Base-by-base conservation (phyloP, 768 basidiomycete species). In the Tubosaeta sp. region DNA sequence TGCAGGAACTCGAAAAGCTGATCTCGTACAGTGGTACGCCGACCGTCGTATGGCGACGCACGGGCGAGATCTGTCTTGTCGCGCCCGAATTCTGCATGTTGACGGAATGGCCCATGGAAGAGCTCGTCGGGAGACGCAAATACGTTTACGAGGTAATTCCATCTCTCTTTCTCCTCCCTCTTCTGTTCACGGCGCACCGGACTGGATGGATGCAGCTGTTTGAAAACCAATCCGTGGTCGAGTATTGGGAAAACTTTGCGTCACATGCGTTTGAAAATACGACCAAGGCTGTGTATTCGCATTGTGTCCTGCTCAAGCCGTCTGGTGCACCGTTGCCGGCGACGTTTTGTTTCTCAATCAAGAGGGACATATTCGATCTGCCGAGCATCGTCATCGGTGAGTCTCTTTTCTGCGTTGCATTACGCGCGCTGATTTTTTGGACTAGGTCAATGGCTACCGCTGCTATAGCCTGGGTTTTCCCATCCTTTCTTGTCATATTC, bases 211-310 rank as follows among this genome's bases (percentile, higher is more conserved):
- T 21, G 38, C 53, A 94, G 89, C 74, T 98, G 46, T 94, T 98
- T 66, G 93, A 96, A 72, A 91, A 94, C 67, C 88, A 92, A 68
- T 94, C 93, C 44, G 90, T 86, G 46, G 94, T 96, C 46, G 89
- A 93, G 66, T 94, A 93, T 67, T 94, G 90, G 87, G 96, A 98
- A 70, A 92, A 90, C 69, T 98, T 98, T 67, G 91, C 92, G 24
- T 83, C 86, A 44, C 93, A 97, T 69, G 95, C 96, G 7, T 99
- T 99, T 61, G 95, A 99, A 68, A 96, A 94, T 70, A 92, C 94
- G 46, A 91, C 93, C 32, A 93, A 93, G 71, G 90, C 91, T 2
- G 91, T 98, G 47, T 94, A 93, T 68, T 89, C 90, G 52, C 89
- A 94, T 60, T 94, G 92, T 54, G 89, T 93, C 27, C 69, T 96